phyloP scores from a whole-genome alignment of 169 alveolate genomes.

The Plasmodium coatneyi region DNA sequence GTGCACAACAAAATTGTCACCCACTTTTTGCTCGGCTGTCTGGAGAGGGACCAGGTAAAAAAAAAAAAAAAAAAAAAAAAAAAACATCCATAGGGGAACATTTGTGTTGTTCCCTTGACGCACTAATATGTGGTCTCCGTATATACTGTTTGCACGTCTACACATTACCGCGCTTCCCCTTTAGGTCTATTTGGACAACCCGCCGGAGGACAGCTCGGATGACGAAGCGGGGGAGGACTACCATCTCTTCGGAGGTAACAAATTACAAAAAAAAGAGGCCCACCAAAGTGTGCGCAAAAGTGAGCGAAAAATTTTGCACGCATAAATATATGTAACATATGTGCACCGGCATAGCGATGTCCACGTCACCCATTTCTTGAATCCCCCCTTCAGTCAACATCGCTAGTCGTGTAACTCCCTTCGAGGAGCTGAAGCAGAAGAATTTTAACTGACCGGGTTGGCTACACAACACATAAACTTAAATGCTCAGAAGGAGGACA shows the following conservation, averaged over 20 bases:
- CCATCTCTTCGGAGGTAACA: slow-evolving; percentile 45
- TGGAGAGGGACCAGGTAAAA: slow-evolving; percentile 38
- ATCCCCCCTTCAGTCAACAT: not conserved
- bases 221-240: slow-evolving; percentile 6
- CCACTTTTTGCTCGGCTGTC: slow-evolving; percentile 49
- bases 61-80: not conserved
- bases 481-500: not conserved
- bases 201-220: not conserved
- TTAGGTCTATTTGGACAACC: not conserved
- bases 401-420: slow-evolving; percentile 12
- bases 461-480: not conserved
- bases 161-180: not conserved
- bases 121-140: not conserved
- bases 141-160: not conserved
- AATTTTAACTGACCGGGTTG: not conserved
- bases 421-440: slow-evolving; percentile 35
- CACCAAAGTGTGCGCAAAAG: not conserved
- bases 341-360: not conserved
- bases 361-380: not conserved
- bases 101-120: not conserved
- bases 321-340: not conserved
- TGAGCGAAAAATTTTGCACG: not conserved
- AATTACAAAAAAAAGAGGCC: not conserved
- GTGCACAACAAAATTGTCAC: slow-evolving; percentile 23
- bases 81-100: not conserved